Percentiles rank a stretch among this genome's conserved stretches.
These are phyloP conservation scores for Boletus semigastroideus DNA, from an alignment of 1,284 basidiomycete species.

Conservation along the genomic window DNA sequence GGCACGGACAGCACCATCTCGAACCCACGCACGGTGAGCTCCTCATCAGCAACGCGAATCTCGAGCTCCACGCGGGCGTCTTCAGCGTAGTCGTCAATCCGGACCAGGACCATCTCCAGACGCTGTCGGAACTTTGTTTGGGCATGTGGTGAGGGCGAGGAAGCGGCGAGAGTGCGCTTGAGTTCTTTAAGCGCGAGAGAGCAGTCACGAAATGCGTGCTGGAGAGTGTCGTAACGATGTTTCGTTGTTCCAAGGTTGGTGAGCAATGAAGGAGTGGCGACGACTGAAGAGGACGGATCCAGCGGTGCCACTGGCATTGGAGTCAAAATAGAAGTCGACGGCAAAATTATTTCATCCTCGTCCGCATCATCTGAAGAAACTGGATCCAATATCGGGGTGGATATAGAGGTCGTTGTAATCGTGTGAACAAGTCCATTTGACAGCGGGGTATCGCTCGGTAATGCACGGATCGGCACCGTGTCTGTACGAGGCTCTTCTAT, in stretches of 20 bases:
- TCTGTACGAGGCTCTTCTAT: background rate
- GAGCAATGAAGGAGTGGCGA: conserved; percentile 39
- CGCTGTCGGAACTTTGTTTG: conserved; percentile 28
- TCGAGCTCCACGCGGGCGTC: conserved; percentile 86
- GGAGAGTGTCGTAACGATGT: conserved; percentile 61
- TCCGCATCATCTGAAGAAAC: no score
- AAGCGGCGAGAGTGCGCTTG: conserved; percentile 39
- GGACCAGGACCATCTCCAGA: conserved; percentile 57
- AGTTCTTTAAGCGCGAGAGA: conserved; percentile 62
- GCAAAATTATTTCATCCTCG: background rate
- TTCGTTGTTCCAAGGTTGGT: conserved; percentile 43
- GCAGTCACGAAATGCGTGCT: conserved; percentile 67
- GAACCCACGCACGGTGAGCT: conserved; percentile 67
- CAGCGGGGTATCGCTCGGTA: background rate
- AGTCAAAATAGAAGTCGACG: background rate
- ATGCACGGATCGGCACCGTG: background rate
- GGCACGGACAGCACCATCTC: conserved; percentile 68
- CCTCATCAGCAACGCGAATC: conserved; percentile 79
- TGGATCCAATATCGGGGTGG: background rate
- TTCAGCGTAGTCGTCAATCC: conserved; percentile 78
- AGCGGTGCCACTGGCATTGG: background rate
- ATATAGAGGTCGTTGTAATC: background rate
- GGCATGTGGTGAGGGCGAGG: conserved; percentile 6
- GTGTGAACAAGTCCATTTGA: background rate
- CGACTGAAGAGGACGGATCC: conserved; percentile 1